Evolutionary conservation across 1,284 basidiomycete species (phyloP).

Genomic region (Paramarasmius palmivorus): DNA sequence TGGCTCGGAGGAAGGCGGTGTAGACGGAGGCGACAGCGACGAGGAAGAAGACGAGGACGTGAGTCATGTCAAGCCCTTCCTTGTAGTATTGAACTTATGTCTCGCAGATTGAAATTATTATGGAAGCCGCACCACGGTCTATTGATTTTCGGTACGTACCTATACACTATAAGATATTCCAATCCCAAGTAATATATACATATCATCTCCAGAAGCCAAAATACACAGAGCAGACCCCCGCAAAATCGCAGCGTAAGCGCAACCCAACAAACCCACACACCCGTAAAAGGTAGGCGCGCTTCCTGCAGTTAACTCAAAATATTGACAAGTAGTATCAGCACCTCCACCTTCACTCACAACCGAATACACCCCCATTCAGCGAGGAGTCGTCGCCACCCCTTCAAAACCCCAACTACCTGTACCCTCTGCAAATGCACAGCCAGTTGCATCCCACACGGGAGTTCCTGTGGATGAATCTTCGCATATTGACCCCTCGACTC

Average conservation of each 20-base stretch:
- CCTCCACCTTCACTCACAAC: constrained; percentile 75
- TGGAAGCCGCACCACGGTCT: constrained; percentile 68
- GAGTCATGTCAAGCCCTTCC: constrained; percentile 22
- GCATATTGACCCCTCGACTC: constrained; percentile 54
- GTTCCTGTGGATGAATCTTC: constrained; percentile 12
- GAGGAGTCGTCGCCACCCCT: constrained; percentile 44
- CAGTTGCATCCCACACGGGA: constrained; percentile 13
- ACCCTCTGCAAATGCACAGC: constrained; percentile 18
- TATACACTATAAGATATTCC: background rate
- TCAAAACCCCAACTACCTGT: constrained; percentile 12
- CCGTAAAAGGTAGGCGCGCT: constrained; percentile 38
- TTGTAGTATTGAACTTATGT: background rate
- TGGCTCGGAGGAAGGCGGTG: constrained; percentile 33
- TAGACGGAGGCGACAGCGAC: constrained; percentile 37
- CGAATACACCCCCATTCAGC: constrained; percentile 86
- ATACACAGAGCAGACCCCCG: constrained; percentile 20
- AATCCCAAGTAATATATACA: background rate
- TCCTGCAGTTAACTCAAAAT: background rate
- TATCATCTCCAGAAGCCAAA: constrained; percentile 6
- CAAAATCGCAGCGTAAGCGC: constrained; percentile 30
- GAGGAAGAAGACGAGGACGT: constrained; percentile 53
- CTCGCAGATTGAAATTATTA: constrained; percentile 80
- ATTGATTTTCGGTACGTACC: constrained; percentile 66
- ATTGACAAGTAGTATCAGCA: constrained; percentile 22
- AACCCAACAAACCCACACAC: constrained; percentile 16